Base-by-base conservation (phyloP, 176 grass and related monocot genomes). In the Thalia dealbata region DNA sequence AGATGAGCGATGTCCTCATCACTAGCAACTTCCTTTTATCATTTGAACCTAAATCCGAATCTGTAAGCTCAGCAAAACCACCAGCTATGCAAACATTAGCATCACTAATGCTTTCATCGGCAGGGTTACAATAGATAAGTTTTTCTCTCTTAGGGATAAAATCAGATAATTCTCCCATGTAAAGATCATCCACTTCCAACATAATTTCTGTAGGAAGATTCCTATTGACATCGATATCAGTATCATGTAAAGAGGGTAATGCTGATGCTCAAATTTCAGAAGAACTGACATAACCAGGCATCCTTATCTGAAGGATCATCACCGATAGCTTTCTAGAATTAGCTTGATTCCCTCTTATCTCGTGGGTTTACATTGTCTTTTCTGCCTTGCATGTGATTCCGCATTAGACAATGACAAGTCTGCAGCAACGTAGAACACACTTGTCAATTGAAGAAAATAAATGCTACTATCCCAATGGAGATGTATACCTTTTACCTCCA, bases 141-240 rank as follows among this genome's bases (percentile, higher is more conserved):
- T 48, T 21, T 56, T 68, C 51, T 43, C 44, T 45, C 48, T 7
- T 80, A 9, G 81, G 56, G 21, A 97, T 72, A 71, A 88, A 80
- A 88, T 80, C 67, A 67, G 71, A 71, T 52, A 96, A 81, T 76
- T 92, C 78, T 75, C 93, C 93, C 69, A 86, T 88, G 76, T 96
- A 92, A 79, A 86, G 75, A 51, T 71, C 80, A 84, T 96, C 82
- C 81, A 96, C 92, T 79, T 96, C 87, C 65, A 74, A 96, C 22
- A 96, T 75, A 81, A 96, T 92, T 78, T 92, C 89, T 29, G 75
- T 67, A 82, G 89, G 93, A 69, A 92, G 93, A 84, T 90, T 90
- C 75, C 83, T 88, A 54, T 90, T 71, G 78, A 96, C 86, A 25
- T 96, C 93, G 32, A 88, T 41, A 90, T 96, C 93, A 82, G 92